Evolutionary conservation across 139 green algal species (phyloP), one percentile per base, ranked within the genome.

Genomic region (Coelastrella sp.): DNA sequence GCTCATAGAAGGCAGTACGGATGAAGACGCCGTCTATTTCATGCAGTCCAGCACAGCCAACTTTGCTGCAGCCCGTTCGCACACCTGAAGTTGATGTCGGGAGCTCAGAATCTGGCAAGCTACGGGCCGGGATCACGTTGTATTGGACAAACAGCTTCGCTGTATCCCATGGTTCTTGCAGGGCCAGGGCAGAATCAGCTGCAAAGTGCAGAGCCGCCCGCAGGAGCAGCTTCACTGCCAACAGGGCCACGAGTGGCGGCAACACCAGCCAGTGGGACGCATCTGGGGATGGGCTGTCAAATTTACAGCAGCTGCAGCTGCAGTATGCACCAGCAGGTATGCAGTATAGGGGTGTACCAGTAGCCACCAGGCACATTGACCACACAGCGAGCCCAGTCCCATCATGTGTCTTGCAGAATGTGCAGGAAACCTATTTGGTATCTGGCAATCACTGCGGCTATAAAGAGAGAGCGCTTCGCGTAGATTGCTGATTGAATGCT

Each of bases 291-390:
- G 54, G 81, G 61, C 73, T 60, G 13, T 58, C 83, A 20, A 71
- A 6, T 4, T 5, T 88, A 61, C 83, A 88, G 83, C 83, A 80
- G 83, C 68, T 88, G 83, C 83, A 88, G 68, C 66, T 88, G 83
- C 68, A 66, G 8, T 81, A 88, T 22, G 19, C 61, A 6, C 68
- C 83, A 66, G 83, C 66, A 73, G 83, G 83, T 22, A 23, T 59
- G 4, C 20, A 32, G 17, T 22, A 47, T 47, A 47, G 32, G 32
- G 32, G 0, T 47, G 3, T 78, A 3, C 73, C 3, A 0, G 7
- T 32, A 10, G 7, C 23, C n/a, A 19, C 23, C n/a, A 19, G 73
- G 14, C 20, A 32, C 23, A 19, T 5, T 71, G 20, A 78, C 19
- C 20, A 78, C 23, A 6, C 19, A 47, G 1, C 32, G 32, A 47